Evolutionary conservation across 2,329 filamentous ascomycete species (phyloP).

Genomic region (Colletotrichum lini): DNA sequence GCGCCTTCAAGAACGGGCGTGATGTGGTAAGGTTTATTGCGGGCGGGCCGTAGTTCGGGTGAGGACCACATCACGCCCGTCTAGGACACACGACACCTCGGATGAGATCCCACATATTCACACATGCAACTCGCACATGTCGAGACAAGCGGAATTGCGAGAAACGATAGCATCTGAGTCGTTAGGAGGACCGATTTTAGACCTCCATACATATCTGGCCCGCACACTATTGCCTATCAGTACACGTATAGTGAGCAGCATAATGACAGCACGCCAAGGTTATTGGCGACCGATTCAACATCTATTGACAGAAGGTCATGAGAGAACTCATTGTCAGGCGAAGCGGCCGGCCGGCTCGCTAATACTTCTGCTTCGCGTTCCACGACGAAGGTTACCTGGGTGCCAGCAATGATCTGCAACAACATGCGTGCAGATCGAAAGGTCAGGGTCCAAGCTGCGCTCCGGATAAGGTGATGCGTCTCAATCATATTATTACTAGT

Average conservation of each 20-base stretch:
- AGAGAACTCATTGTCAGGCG: background rate
- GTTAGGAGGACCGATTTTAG: background rate
- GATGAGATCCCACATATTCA: background rate
- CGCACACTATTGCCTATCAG: too few relatives aligned
- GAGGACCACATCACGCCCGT: background rate
- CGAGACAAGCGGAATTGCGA: background rate
- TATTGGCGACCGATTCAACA: background rate
- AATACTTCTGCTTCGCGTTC: conserved; percentile 3
- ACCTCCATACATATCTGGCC: background rate
- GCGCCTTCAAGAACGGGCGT: conserved; percentile 26
- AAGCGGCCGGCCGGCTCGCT: background rate
- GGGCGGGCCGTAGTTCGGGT: conserved; percentile 1
- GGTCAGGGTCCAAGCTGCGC: conserved; percentile 32
- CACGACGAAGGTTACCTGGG: background rate
- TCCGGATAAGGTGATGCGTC: conserved; percentile 18
- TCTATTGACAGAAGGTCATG: background rate
- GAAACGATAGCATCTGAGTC: background rate
- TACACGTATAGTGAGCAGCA: background rate
- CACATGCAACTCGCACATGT: conserved; percentile 13
- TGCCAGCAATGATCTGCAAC: conserved; percentile 12
- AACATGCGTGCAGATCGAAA: conserved; percentile 12
- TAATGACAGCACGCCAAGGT: background rate
- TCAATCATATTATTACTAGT: background rate
- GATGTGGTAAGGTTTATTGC: conserved; percentile 21
- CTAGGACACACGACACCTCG: background rate